A percentile compares a stretch with the other conserved stretches of the same genome.
These are phyloP conservation scores for Bombardia bombarda DNA, from an alignment of 495 filamentous ascomycete genomes.

Conservation along the genomic window DNA sequence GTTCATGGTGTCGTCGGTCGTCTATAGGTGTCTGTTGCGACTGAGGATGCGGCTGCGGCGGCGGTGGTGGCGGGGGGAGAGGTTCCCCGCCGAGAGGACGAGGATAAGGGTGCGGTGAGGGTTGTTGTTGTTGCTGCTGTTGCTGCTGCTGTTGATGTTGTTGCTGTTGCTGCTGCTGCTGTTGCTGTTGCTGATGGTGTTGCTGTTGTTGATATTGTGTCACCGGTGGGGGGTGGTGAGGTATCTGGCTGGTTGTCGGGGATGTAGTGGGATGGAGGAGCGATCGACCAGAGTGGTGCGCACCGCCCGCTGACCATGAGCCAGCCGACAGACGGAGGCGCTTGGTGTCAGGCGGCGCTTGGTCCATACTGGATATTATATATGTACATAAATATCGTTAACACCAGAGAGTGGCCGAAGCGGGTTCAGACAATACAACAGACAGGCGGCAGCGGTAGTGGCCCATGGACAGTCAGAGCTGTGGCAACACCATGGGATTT, in stretches of 20 bases:
- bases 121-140: no score
- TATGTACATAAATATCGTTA: slow-evolving; percentile 30
- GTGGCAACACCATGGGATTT: slow-evolving; percentile 20
- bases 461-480: slow-evolving; percentile 10
- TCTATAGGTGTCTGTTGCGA: slow-evolving; percentile 21
- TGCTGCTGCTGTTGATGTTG: no score
- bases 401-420: slow-evolving; percentile 25
- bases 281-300: slow-evolving; percentile 36
- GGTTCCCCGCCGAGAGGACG: slow-evolving; percentile 28
- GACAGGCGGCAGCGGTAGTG: slow-evolving; percentile 13
- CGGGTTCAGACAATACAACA: slow-evolving; percentile 19
- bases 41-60: slow-evolving; percentile 1
- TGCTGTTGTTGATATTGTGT: slow-evolving; percentile 36
- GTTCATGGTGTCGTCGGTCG: slow-evolving; percentile 44
- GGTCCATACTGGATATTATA: slow-evolving; percentile 46
- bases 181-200: no score
- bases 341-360: slow-evolving; percentile 39
- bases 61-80: slow-evolving; percentile 14
- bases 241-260: slow-evolving; percentile 27
- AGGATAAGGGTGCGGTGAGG: slow-evolving; percentile 27
- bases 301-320: slow-evolving; percentile 33
- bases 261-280: slow-evolving; percentile 37
- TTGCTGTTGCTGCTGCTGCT: slow-evolving; percentile 1
- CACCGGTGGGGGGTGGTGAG: slow-evolving; percentile 34
- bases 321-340: slow-evolving; percentile 37